phyloP scores from a whole-genome alignment of 768 basidiomycete species.

The Harrya chromipes region DNA sequence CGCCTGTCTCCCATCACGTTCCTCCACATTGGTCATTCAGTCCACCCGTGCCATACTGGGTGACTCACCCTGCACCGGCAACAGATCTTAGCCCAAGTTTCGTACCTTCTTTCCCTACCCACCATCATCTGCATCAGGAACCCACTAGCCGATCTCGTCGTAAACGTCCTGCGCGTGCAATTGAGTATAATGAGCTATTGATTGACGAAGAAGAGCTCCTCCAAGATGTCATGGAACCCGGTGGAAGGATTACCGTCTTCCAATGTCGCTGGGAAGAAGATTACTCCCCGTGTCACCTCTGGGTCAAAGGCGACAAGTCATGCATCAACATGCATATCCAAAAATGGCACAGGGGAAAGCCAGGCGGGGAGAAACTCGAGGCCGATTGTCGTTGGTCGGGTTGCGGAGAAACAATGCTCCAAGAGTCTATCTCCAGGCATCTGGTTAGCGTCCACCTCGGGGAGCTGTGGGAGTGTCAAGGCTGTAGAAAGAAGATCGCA shows the following conservation, averaged over 20 bases:
- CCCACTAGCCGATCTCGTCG: not conserved
- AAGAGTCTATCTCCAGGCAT: slow-evolving; percentile 23
- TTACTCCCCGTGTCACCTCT: slow-evolving; percentile 7
- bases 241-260: slow-evolving; percentile 4
- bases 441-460: slow-evolving; percentile 14
- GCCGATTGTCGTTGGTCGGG: slow-evolving; percentile 8
- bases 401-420: slow-evolving; percentile 20
- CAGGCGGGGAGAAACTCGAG: slow-evolving; percentile 8
- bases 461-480: slow-evolving; percentile 14
- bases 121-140: not conserved
- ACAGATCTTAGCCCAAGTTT: too few species aligned
- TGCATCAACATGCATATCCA: slow-evolving; percentile 15
- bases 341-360: slow-evolving; percentile 15
- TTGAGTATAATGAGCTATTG: slow-evolving; percentile 7
- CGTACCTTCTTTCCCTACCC: not conserved
- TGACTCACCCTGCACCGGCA: too few species aligned
- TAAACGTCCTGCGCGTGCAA: not conserved
- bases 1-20: not conserved
- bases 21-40: not conserved
- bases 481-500: slow-evolving; percentile 9
- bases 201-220: slow-evolving; percentile 15
- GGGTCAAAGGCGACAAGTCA: slow-evolving; percentile 16
- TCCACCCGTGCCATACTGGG: not conserved
- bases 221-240: not conserved
- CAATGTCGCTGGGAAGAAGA: slow-evolving; percentile 14